Evolutionary conservation across 2,329 filamentous ascomycete genomes (phyloP).

Genomic region (Pseudocercospora macadamiae): DNA sequence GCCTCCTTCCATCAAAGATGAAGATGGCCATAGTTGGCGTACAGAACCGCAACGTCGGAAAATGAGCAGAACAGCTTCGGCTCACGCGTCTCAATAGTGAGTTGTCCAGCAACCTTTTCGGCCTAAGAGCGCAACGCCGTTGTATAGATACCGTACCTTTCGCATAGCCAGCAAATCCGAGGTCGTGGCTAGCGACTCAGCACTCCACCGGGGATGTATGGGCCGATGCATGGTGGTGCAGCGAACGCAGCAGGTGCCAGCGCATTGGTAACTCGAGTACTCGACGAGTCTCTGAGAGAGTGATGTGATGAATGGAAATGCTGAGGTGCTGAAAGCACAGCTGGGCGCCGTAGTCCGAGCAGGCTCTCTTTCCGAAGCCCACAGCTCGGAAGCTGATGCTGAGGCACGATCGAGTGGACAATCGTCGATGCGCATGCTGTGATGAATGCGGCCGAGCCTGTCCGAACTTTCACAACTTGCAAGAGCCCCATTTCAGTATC

Average conservation of each 20-base stretch:
- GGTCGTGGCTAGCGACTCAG: not conserved
- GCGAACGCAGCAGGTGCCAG: not conserved
- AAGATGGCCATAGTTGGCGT: not conserved
- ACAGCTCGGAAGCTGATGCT: not conserved
- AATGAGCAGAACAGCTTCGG: not conserved
- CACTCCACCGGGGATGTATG: not conserved
- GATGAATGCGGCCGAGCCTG: not conserved
- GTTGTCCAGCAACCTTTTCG: not conserved
- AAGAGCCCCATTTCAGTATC: not conserved
- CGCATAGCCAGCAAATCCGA: not conserved
- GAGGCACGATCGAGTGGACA: not conserved
- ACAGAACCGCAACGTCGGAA: not conserved
- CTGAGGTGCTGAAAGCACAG: no score
- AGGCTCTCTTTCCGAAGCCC: no score
- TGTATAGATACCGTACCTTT: not conserved
- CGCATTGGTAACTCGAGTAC: not conserved
- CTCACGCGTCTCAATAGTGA: no score
- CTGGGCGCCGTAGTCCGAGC: no score
- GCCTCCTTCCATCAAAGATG: conserved; percentile 9
- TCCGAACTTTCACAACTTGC: not conserved
- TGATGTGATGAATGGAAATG: no score
- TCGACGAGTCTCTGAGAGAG: not conserved
- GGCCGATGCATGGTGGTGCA: not conserved
- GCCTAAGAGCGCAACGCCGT: not conserved
- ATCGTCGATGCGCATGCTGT: not conserved